phyloP scores from a whole-genome alignment of 257 asterid genomes.

The Solanum ossicruentum region DNA sequence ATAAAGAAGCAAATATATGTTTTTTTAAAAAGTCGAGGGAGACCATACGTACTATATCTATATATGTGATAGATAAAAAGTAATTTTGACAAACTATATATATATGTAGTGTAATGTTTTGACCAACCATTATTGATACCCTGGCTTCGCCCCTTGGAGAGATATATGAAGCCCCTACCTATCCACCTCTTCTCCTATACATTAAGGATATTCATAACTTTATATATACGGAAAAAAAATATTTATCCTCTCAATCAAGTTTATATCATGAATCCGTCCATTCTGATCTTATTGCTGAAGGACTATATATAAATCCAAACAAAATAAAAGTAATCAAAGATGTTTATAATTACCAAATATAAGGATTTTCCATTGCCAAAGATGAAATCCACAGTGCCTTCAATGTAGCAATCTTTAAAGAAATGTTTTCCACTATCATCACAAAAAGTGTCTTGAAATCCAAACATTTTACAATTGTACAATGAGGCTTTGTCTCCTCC shows the following conservation, averaged over 20 bases:
- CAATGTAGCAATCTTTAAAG: conserved; percentile 68
- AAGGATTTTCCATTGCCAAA: conserved; percentile 60
- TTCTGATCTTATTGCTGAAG: neutral
- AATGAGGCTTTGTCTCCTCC: conserved; percentile 41
- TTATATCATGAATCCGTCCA: neutral
- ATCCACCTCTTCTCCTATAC: neutral
- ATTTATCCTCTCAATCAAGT: neutral
- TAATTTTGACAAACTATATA: neutral
- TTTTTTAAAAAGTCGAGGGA: neutral
- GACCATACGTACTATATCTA: neutral
- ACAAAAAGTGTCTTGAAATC: conserved; percentile 75
- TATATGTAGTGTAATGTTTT: neutral
- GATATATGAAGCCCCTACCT: too few species aligned
- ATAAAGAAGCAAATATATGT: neutral
- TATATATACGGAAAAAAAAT: too few species aligned
- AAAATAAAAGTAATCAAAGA: neutral
- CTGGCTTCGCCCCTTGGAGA: neutral
- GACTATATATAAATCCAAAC: neutral
- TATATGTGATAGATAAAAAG: neutral
- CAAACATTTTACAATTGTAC: conserved; percentile 46
- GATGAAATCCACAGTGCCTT: conserved; percentile 81
- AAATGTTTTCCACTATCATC: conserved; percentile 62
- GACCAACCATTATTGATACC: neutral
- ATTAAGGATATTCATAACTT: neutral
- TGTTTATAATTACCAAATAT: conserved; percentile 29